phyloP scores from a whole-genome alignment of 1,284 basidiomycete genomes.

The Tilletiopsis washingtonensis region DNA sequence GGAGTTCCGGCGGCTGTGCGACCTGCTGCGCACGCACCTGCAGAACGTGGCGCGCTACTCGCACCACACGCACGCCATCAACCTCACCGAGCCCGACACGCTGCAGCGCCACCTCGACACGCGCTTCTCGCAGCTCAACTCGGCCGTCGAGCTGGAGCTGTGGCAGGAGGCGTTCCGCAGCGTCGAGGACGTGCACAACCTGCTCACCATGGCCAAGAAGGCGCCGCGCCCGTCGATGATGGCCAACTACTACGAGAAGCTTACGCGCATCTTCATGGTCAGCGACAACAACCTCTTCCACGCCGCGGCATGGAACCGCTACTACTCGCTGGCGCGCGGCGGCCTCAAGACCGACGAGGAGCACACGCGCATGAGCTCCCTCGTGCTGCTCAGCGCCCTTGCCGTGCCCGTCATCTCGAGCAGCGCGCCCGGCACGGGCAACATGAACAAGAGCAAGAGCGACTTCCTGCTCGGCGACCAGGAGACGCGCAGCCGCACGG shows the following conservation, averaged over 20 bases:
- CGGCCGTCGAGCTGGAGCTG: conserved; percentile 95
- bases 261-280: conserved; percentile 85
- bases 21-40: conserved; percentile 90
- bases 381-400: conserved; percentile 84
- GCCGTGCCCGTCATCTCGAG: conserved; percentile 80
- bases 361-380: conserved; percentile 72
- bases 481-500: conserved; percentile 56
- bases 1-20: conserved; percentile 94
- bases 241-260: conserved; percentile 98
- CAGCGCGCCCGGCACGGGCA: conserved; percentile 51
- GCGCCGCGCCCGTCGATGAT: conserved; percentile 88
- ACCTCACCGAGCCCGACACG: conserved; percentile 90
- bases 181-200: conserved; percentile 94
- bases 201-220: conserved; percentile 82
- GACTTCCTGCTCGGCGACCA: conserved; percentile 58
- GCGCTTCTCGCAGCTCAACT: conserved; percentile 92
- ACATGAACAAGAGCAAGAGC: conserved; percentile 52
- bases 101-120: conserved; percentile 96
- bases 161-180: conserved; percentile 99
- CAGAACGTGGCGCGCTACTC: conserved; percentile 91
- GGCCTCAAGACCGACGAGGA: conserved; percentile 58
- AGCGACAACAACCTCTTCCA: conserved; percentile 85
- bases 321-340: conserved; percentile 50
- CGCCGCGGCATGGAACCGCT: conserved; percentile 89
- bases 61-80: conserved; percentile 93